Evolutionary conservation across 2,329 filamentous ascomycete genomes (phyloP).

Genomic region (Chaetomium strumarium): DNA sequence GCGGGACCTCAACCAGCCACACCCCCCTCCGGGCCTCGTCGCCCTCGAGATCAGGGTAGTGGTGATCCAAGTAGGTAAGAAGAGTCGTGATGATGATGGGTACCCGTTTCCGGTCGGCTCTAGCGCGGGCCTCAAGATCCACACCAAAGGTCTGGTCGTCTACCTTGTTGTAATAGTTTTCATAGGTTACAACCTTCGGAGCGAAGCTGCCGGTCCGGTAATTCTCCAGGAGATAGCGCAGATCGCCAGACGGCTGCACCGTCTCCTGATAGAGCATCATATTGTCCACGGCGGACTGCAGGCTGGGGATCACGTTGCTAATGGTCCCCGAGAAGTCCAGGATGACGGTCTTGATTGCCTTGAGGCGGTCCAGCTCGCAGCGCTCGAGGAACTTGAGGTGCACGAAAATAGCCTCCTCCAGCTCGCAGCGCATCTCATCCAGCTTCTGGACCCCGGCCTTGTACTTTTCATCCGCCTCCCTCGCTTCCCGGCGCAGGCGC

Average conservation of each 20-base stretch:
- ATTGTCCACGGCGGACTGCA: slow-evolving; percentile 93
- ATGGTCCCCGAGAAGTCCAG: slow-evolving; percentile 96
- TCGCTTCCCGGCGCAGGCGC: slow-evolving; percentile 79
- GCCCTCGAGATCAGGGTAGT: slow-evolving; percentile 95
- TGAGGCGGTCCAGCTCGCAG: slow-evolving; percentile 90
- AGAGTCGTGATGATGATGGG: slow-evolving; percentile 88
- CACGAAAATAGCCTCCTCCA: slow-evolving; percentile 92
- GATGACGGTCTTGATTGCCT: slow-evolving; percentile 96
- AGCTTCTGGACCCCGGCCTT: slow-evolving; percentile 80
- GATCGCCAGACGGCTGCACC: slow-evolving; percentile 83
- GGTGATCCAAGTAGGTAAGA: slow-evolving; percentile 89
- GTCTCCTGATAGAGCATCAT: slow-evolving; percentile 99
- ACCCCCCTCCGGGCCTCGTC: slow-evolving; percentile 88
- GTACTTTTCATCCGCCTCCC: slow-evolving; percentile 89
- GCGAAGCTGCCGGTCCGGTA: slow-evolving; percentile 92
- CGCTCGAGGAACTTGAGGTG: slow-evolving; percentile 95
- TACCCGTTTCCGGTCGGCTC: slow-evolving; percentile 92
- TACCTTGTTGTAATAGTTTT: slow-evolving; percentile 98
- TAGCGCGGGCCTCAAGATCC: slow-evolving; percentile 89
- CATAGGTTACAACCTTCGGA: slow-evolving; percentile 86
- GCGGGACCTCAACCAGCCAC: slow-evolving; percentile 88
- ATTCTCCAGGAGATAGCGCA: slow-evolving; percentile 92
- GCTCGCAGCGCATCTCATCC: slow-evolving; percentile 81
- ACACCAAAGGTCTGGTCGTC: slow-evolving; percentile 98
- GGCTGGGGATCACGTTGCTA: slow-evolving; percentile 93